Base-by-base conservation (phyloP, 768 basidiomycete species). In the Boletus subcaerulescens region DNA sequence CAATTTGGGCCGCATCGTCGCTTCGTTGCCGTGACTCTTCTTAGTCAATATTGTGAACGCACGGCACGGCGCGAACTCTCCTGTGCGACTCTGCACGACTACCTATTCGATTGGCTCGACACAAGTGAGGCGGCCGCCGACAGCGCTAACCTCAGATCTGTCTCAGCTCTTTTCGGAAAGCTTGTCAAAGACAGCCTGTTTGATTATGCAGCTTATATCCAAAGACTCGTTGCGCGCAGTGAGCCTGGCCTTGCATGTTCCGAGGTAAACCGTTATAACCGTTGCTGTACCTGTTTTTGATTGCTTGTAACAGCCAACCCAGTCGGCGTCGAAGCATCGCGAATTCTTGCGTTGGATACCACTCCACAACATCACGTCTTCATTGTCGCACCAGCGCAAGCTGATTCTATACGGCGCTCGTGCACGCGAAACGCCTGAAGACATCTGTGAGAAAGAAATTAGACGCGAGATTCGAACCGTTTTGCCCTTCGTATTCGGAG, bases 91-190 rank as follows among this genome's bases (percentile, higher is more conserved):
- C 71, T 93, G 8, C 91, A 93, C 58, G 87, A 91, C 58, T 76
- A 83, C 56, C 71, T 93, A 11, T 91, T 93, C 60, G 83, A 87
- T 48, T 93, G 91, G 91, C 71, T 93, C 26, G 88, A 93, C 63
- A 74, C 75, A 1, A 86, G 80, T 11, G 80, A 83, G 7, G 78
- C 82, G 17, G 85, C 85, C 4, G 80, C 76, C 1, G 81, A 90
- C 31, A 52, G 66, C 14, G 71, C 70, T 7, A 88, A 84, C 60
- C 72, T 89, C 4, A 73, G 77, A 31, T 70, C 80, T n/a, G 79
- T 91, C 26, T 79, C 89, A 11, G 71, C 85, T 15, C 71, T 93
- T 8, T 90, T 84, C 51, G 89, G 85, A 4, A 84, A 87, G 65
- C 77, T 93, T 2, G 80, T 89, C 13, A 83, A 84, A 64, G 71